These are phyloP conservation scores for Termitomyces eurrhizus DNA, from an alignment of 768 basidiomycete genomes.

Conservation along the genomic window DNA sequence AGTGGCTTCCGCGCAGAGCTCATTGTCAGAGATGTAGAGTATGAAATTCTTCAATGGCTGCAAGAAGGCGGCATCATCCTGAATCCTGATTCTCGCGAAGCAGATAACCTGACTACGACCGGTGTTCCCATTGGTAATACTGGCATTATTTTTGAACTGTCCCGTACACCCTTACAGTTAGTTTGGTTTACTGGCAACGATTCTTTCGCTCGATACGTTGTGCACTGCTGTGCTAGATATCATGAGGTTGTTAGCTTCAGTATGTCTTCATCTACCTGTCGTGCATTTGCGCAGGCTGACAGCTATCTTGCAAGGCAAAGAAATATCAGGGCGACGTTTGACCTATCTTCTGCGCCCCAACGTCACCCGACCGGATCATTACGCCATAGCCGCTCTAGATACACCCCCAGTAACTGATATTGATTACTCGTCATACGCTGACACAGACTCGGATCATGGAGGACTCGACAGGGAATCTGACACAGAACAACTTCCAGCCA, in stretches of 20 bases:
- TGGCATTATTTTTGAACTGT: constrained; percentile 59
- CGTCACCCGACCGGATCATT: constrained; percentile 54
- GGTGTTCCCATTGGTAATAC: constrained; percentile 50
- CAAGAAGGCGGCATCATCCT: constrained; percentile 50
- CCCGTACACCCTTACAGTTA: constrained; percentile 59
- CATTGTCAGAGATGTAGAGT: constrained; percentile 68
- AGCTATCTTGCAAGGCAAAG: constrained; percentile 45
- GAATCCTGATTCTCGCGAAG: constrained; percentile 38
- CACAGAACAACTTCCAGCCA: constrained; percentile 40
- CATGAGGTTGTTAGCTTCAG: constrained; percentile 81
- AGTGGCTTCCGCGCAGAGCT: constrained; percentile 55
- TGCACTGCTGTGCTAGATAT: constrained; percentile 80
- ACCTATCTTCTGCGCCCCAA: constrained; percentile 83
- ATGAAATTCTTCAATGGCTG: constrained; percentile 62
- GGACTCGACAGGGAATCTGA: constrained; percentile 47
- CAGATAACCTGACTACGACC: constrained; percentile 20
- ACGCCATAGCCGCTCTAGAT: constrained; percentile 40
- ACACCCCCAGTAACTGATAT: constrained; percentile 75
- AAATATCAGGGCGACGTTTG: constrained; percentile 52
- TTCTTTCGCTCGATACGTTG: constrained; percentile 73
- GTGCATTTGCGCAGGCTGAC: not conserved
- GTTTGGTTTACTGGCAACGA: constrained; percentile 73
- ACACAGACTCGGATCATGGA: constrained; percentile 47
- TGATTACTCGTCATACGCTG: constrained; percentile 48
- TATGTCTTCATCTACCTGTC: constrained; percentile 31